These are phyloP conservation scores for Beauveria varroae DNA, from an alignment of 2,329 filamentous ascomycete species.

Conservation along the genomic window DNA sequence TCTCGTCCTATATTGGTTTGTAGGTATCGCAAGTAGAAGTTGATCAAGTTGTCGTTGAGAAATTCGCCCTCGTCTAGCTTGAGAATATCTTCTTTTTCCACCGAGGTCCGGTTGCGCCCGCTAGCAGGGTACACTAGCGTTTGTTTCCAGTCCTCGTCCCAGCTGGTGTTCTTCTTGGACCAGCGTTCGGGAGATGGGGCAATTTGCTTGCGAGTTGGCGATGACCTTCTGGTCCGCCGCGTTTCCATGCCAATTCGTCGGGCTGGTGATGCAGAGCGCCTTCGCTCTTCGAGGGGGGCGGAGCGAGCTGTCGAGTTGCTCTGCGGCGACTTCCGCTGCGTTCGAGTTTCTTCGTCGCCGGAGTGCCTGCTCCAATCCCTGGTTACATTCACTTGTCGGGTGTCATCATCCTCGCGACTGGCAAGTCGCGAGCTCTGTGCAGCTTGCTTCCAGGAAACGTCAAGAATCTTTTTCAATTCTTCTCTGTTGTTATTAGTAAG, in stretches of 20 bases:
- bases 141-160: constrained; percentile 45
- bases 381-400: neutral
- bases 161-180: constrained; percentile 43
- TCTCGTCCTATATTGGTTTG: constrained; percentile 51
- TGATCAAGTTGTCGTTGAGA: constrained; percentile 87
- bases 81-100: constrained; percentile 65
- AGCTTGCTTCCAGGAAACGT: neutral
- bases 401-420: neutral
- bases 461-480: neutral
- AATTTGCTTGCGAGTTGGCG: constrained; percentile 10
- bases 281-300: neutral
- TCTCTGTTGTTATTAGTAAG: constrained; percentile 2
- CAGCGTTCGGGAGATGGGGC: constrained; percentile 30
- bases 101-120: constrained; percentile 54
- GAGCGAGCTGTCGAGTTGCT: constrained; percentile 12
- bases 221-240: constrained; percentile 20
- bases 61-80: constrained; percentile 78
- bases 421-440: neutral
- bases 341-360: neutral
- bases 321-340: neutral
- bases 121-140: constrained; percentile 54
- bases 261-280: neutral
- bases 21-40: constrained; percentile 75
- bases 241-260: constrained; percentile 14
- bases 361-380: neutral